phyloP scores from a whole-genome alignment of 805 yeast genomes.

The Candida quercuum region DNA sequence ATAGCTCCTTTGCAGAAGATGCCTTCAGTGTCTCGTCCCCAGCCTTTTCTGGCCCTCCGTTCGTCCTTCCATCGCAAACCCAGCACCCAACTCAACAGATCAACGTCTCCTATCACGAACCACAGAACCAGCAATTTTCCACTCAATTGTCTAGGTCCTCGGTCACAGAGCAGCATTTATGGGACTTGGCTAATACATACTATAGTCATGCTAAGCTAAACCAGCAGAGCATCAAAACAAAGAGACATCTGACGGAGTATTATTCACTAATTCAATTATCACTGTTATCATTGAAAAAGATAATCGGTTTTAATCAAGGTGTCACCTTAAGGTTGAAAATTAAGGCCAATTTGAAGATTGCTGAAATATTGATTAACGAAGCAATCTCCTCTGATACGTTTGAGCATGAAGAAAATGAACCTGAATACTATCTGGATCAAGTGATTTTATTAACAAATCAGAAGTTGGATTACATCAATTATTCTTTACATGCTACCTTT shows the following conservation, averaged over 20 bases:
- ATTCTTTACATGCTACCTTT: slow-evolving; percentile 6
- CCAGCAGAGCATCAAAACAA: slow-evolving; percentile 11
- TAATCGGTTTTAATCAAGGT: slow-evolving; percentile 22
- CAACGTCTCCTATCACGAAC: not conserved
- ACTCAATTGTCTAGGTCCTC: not conserved
- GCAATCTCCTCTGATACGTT: not conserved
- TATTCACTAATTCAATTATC: slow-evolving; percentile 26
- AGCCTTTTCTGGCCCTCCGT: not conserved
- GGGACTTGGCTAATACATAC: slow-evolving; percentile 7
- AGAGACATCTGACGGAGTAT: slow-evolving; percentile 25
- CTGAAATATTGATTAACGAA: slow-evolving; percentile 22
- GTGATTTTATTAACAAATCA: slow-evolving; percentile 12
- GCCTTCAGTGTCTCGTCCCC: not conserved
- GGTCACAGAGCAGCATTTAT: slow-evolving; percentile 10
- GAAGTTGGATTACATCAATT: not conserved
- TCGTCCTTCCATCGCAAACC: not conserved
- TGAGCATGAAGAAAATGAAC: slow-evolving; percentile 1
- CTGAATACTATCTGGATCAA: slow-evolving; percentile 12
- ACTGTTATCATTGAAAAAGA: slow-evolving; percentile 18
- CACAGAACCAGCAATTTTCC: not conserved
- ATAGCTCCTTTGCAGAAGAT: not conserved
- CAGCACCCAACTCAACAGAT: not conserved
- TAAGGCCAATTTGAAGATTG: slow-evolving; percentile 19
- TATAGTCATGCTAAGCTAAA: slow-evolving; percentile 7
- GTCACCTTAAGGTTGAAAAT: slow-evolving; percentile 22